Conservation (phyloP, 2,329 filamentous ascomycete species). For the Hypoxylon sp. region DNA sequence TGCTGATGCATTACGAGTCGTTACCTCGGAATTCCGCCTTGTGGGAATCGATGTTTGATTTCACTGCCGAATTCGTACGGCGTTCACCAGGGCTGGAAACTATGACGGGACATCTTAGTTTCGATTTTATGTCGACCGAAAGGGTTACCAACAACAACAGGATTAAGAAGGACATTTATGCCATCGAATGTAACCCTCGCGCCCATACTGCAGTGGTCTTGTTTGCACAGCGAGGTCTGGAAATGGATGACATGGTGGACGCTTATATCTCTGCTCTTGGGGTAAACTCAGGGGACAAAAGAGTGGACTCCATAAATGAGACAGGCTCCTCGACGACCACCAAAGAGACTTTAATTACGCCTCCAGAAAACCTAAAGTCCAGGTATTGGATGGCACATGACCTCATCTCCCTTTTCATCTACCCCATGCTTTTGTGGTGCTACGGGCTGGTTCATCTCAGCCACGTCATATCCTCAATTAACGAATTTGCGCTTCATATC, state of each 20-base stretch:
- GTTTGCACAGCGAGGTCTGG: conserved; percentile 62
- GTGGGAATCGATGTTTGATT: conserved; percentile 72
- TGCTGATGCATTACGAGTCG: conserved; percentile 76
- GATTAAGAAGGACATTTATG: conserved; percentile 66
- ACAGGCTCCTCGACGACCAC: not conserved
- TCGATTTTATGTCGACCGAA: conserved; percentile 77
- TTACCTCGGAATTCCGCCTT: conserved; percentile 70
- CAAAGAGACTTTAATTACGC: conserved; percentile 37
- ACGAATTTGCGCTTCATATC: conserved; percentile 57
- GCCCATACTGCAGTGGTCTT: conserved; percentile 77
- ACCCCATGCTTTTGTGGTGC: conserved; percentile 59
- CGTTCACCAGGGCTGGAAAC: conserved; percentile 58
- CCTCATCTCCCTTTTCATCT: conserved; percentile 66
- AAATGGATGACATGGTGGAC: conserved; percentile 63
- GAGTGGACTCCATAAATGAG: not conserved
- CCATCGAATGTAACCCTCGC: conserved; percentile 80
- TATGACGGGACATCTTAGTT: conserved; percentile 79
- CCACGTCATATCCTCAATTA: conserved; percentile 45
- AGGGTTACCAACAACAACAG: conserved; percentile 43
- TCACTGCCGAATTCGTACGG: conserved; percentile 72
- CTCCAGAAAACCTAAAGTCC: conserved; percentile 46
- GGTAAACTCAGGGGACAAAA: conserved; percentile 1
- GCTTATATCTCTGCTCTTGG: conserved; percentile 68
- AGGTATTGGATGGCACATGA: conserved; percentile 80
- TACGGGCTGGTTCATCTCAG: conserved; percentile 43